Base-by-base conservation (phyloP, 2,329 filamentous ascomycete genomes). In the Penicillium sp. region DNA sequence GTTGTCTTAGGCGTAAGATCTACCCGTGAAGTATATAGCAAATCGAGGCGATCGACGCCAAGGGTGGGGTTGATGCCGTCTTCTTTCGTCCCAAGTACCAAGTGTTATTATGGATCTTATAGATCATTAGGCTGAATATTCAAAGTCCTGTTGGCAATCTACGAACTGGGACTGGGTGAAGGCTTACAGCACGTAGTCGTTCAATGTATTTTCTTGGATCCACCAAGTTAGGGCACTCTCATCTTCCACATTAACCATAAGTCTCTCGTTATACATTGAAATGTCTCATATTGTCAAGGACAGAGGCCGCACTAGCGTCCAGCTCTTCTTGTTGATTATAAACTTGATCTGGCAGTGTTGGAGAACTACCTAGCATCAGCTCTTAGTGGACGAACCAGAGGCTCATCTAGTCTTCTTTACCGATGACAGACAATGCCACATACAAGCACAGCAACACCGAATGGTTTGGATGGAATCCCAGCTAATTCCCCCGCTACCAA, bases 11-110 rank as follows among this genome's bases (percentile, higher is more conserved):
- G 4, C 13, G 13, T 31, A 9, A 29, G 36, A 42, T 42, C 36
- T 42, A 31, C 36, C 36, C 36, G 25, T 15, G 25, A 13, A 41
- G 36, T 21, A 50, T 21, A 50, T 21, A 50, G 13, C 35, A 50
- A 29, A 41, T 27, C 35, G 19, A 50, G 10, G 19, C 1, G 31
- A 52, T 52, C 49, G 25, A 44, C 29, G 41, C 50, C 50, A 53
- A 53, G 50, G 45, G 39, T 53, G 50, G 39, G 50, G 50, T 47
- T 44, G 29, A 25, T 21, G 21, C 29, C 21, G 9, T 48, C 31
- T 23, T 48, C 17, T 17, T 10, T 21, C 21, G 15, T 23, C 13
- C 15, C 21, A 35, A 25, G 44, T 33, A n/a, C 19, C 5, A 1
- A 17, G 36, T 48, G 31, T n/a, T n/a, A 48, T 23, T 23, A 48